A percentile compares a stretch with the other conserved stretches of the same genome.
Evolutionary conservation across 257 asterid species (phyloP).

Genomic region (Datura wrightii): DNA sequence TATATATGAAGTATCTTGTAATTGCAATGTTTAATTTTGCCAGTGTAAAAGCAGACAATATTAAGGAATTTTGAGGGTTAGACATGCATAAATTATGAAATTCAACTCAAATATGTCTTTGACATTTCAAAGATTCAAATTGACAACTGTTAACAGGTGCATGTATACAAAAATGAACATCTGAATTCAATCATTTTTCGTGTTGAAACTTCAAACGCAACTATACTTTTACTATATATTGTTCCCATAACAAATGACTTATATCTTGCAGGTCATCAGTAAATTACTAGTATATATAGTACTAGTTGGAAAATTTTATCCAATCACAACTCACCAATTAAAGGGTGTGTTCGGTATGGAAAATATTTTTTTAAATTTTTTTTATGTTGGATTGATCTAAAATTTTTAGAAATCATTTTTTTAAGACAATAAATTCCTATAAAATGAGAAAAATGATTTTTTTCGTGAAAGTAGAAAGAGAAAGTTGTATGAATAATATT

Average conservation of each 20-base stretch:
- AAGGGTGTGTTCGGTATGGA: neutral
- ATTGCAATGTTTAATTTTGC: neutral
- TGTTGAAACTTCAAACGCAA: conserved; percentile 22
- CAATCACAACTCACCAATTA: neutral
- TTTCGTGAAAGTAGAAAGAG: too few species aligned
- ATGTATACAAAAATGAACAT: neutral
- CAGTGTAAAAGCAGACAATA: neutral
- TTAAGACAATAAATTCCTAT: too few species aligned
- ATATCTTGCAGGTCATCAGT: neutral
- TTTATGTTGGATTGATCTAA: neutral
- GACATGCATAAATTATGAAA: neutral
- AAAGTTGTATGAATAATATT: too few species aligned
- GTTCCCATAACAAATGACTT: neutral
- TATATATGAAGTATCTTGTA: neutral
- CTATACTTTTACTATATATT: neutral
- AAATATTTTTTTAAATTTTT: neutral
- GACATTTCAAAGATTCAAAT: conserved; percentile 5
- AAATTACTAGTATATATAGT: too few species aligned
- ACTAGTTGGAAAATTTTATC: neutral
- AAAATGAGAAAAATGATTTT: too few species aligned
- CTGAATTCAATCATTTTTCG: conserved; percentile 23
- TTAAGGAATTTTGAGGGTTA: neutral
- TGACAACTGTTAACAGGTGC: conserved; percentile 2
- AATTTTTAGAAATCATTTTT: neutral
- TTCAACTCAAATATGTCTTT: conserved; percentile 26